Conservation (phyloP, 2,329 filamentous ascomycete species). For the Rhynchosporium secalis region DNA sequence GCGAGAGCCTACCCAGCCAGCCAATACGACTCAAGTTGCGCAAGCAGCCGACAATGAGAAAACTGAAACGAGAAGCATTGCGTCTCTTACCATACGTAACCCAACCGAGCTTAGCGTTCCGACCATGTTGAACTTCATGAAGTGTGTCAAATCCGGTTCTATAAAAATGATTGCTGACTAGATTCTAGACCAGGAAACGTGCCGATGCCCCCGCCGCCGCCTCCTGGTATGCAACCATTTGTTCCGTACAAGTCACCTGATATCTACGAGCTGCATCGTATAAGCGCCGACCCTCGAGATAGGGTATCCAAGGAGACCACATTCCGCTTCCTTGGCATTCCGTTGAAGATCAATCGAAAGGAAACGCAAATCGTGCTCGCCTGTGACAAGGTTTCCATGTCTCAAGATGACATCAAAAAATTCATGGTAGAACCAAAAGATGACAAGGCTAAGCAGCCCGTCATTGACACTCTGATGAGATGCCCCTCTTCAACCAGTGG, state of each 20-base stretch:
- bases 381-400: conserved; percentile 9
- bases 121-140: not conserved
- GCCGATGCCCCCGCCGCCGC: conserved; percentile 1
- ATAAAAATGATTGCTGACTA: not conserved
- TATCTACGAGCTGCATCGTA: conserved; percentile 19
- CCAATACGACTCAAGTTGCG: conserved; percentile 13
- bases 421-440: conserved; percentile 6
- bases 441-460: not conserved
- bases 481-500: conserved; percentile 10
- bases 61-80: conserved; percentile 1
- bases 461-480: conserved; percentile 9
- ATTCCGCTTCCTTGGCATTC: conserved; percentile 18
- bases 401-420: conserved; percentile 17
- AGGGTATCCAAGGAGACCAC: conserved; percentile 12
- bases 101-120: conserved; percentile 1
- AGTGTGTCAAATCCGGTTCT: not conserved
- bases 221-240: not conserved
- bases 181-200: not conserved
- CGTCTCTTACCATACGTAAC: conserved; percentile 19
- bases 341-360: conserved; percentile 7
- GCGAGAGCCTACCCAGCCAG: conserved; percentile 6
- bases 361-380: not conserved
- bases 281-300: not conserved
- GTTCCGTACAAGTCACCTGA: conserved; percentile 7
- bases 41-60: not conserved